Conservation (phyloP, 352 stramenopile species). For the Globisporangium barbulae region DNA sequence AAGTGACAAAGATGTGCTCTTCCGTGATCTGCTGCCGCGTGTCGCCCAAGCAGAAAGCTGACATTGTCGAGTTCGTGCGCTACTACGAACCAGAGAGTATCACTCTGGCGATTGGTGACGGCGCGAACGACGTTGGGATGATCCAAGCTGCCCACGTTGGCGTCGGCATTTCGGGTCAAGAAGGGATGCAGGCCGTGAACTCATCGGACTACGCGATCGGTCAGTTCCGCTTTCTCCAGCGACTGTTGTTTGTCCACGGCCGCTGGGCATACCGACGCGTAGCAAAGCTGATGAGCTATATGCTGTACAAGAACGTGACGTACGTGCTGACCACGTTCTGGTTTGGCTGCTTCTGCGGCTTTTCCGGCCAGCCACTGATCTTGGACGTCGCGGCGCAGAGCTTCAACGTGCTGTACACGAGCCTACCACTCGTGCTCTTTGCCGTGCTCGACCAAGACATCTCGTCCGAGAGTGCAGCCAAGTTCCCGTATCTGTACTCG, state of each 20-base stretch:
- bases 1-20: slow-evolving; percentile 62
- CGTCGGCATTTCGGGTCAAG: slow-evolving; percentile 90
- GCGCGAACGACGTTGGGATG: slow-evolving; percentile 97
- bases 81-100: slow-evolving; percentile 64
- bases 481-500: slow-evolving; percentile 65
- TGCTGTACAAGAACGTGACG: slow-evolving; percentile 94
- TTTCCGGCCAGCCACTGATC: slow-evolving; percentile 77
- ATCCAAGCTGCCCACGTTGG: slow-evolving; percentile 92
- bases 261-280: slow-evolving; percentile 91
- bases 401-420: slow-evolving; percentile 85
- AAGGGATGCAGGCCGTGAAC: slow-evolving; percentile 92
- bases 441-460: slow-evolving; percentile 80
- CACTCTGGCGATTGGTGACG: slow-evolving; percentile 93
- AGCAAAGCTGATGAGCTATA: slow-evolving; percentile 92
- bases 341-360: slow-evolving; percentile 78
- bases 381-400: slow-evolving; percentile 75
- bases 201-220: slow-evolving; percentile 92
- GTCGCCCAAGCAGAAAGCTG: slow-evolving; percentile 85
- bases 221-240: slow-evolving; percentile 93
- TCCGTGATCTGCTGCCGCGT: slow-evolving; percentile 89
- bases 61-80: slow-evolving; percentile 79
- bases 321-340: slow-evolving; percentile 83
- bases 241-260: slow-evolving; percentile 91
- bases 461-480: slow-evolving; percentile 53
- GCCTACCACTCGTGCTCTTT: slow-evolving; percentile 69